Base-by-base conservation (phyloP, 345 rosid species). In the Salix arbutifolia region DNA sequence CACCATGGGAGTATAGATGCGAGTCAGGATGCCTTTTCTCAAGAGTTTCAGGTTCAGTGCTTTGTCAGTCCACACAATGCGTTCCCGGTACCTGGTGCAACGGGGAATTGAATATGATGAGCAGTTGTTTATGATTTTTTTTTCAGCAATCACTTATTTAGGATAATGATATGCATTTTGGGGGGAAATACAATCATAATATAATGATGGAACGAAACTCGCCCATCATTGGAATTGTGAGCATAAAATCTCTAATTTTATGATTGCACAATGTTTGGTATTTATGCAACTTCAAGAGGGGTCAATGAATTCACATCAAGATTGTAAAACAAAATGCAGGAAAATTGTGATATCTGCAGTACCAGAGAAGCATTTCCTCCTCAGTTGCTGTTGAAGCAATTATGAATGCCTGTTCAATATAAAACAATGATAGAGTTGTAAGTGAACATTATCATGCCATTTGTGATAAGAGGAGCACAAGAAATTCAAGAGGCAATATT, bases 301-400 rank as follows among this genome's bases (percentile, higher is more conserved):
- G 58, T 71, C 46, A 18, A 26, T 35, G 18, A 76, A 40, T 62
- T 65, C 60, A 73, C 8, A 30, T 69, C 14, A 65, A 70, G 33
- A 38, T 35, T 13, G 16, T 33, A 73, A 74, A 38, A 53, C 40
- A 71, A 42, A 31, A 58, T 76, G 72, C 0, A 70, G 46, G 21
- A 72, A 35, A 69, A 69, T 23, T 42, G 30, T 38, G 37, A 67
- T 77, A 58, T 74, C 38, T 50, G 68, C 42, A 76, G 87, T 90
- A 96, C 99, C 99, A 92, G 75, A 69, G 94, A 74, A 90, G 92
- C 99, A 93, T 92, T 88, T 96, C 99, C 75, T 96, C 98, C 82
- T 91, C 90, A 0, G 89, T 88, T 42, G 92, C 98, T 7, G 94
- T 96, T 78, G 99, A 93, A 80, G 98, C 99, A 88, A 92, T 96